These are phyloP conservation scores for Grigorovia jiainica DNA, from an alignment of 805 yeast genomes.

Conservation along the genomic window DNA sequence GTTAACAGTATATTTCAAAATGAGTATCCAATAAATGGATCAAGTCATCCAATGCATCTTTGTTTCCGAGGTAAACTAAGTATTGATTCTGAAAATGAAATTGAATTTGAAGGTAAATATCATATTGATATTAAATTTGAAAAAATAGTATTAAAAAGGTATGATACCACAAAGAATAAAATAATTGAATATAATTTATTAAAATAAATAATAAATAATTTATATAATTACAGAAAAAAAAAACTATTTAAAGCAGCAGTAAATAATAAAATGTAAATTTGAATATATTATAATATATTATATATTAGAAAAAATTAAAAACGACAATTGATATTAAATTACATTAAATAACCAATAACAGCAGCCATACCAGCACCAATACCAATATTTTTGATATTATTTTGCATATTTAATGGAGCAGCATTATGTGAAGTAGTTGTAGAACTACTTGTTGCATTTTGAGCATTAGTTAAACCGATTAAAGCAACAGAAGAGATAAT, in stretches of 20 bases:
- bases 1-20: not conserved
- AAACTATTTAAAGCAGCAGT: too few species aligned
- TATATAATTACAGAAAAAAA: not conserved
- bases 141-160: slow-evolving; percentile 22
- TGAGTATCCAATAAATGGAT: not conserved
- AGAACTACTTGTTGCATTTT: slow-evolving; percentile 1
- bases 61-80: slow-evolving; percentile 26
- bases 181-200: slow-evolving; percentile 19
- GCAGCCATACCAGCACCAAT: slow-evolving; percentile 12
- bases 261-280: too few species aligned
- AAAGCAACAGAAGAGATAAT: slow-evolving; percentile 7
- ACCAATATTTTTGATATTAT: not conserved
- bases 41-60: slow-evolving; percentile 17
- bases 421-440: slow-evolving; percentile 2
- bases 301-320: not conserved
- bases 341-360: slow-evolving; percentile 8
- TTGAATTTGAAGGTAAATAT: slow-evolving; percentile 25
- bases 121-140: slow-evolving; percentile 25
- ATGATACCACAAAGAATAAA: slow-evolving; percentile 20
- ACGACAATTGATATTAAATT: not conserved
- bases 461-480: slow-evolving; percentile 5
- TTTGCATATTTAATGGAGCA: slow-evolving; percentile 3
- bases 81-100: slow-evolving; percentile 13
- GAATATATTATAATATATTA: not conserved
- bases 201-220: not conserved